Evolutionary conservation across 2,329 filamentous ascomycete genomes (phyloP).

Genomic region (Pseudovirgaria hyperparasitica): DNA sequence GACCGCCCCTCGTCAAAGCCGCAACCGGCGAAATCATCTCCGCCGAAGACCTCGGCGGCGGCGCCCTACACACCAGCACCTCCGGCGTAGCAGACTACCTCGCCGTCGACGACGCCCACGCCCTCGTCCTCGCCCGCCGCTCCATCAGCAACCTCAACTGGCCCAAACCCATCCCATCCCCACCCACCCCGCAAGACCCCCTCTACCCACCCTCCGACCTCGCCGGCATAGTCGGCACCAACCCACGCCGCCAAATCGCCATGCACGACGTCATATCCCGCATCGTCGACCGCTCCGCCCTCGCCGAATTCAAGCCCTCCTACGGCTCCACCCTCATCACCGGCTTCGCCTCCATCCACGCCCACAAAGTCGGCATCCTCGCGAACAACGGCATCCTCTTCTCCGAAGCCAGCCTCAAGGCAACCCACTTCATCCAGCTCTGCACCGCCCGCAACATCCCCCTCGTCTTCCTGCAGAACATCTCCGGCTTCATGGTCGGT

Average conservation of each 20-base stretch:
- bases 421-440: slow-evolving; percentile 92
- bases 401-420: slow-evolving; percentile 78
- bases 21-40: slow-evolving; percentile 87
- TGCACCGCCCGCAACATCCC: slow-evolving; percentile 84
- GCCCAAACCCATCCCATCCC: slow-evolving; percentile 38
- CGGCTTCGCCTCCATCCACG: slow-evolving; percentile 77
- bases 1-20: slow-evolving; percentile 87
- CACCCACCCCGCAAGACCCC: slow-evolving; percentile 52
- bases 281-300: slow-evolving; percentile 80
- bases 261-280: slow-evolving; percentile 86
- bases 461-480: slow-evolving; percentile 90
- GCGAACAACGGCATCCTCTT: slow-evolving; percentile 96
- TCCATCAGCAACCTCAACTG: slow-evolving; percentile 86
- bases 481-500: slow-evolving; percentile 97
- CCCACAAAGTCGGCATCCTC: slow-evolving; percentile 81
- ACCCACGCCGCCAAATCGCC: slow-evolving; percentile 72
- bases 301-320: slow-evolving; percentile 87
- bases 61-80: slow-evolving; percentile 76
- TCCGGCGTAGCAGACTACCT: slow-evolving; percentile 93
- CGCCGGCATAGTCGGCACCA: slow-evolving; percentile 78
- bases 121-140: slow-evolving; percentile 70
- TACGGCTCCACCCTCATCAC: slow-evolving; percentile 86
- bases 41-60: slow-evolving; percentile 83
- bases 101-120: slow-evolving; percentile 87
- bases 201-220: slow-evolving; percentile 71